These are phyloP conservation scores for Collybia sp. DNA, from an alignment of 768 basidiomycete genomes.

Conservation along the genomic window DNA sequence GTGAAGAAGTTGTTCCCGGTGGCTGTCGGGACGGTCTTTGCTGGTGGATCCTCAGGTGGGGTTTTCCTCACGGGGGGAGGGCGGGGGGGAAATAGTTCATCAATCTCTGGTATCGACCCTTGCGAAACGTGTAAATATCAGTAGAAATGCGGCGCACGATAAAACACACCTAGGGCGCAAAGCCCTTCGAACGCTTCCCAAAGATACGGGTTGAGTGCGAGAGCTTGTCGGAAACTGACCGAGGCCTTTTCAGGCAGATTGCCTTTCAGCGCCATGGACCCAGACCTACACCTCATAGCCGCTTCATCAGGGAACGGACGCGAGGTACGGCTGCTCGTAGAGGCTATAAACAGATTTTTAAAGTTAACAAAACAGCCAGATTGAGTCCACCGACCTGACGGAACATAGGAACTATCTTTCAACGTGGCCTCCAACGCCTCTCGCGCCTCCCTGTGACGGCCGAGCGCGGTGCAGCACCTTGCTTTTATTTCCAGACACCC, in stretches of 20 bases:
- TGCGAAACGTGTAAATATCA: slow-evolving; percentile 11
- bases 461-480: slow-evolving; percentile 66
- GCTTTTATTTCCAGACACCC: slow-evolving; percentile 81
- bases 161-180: slow-evolving; percentile 66
- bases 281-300: slow-evolving; percentile 71
- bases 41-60: slow-evolving; percentile 46
- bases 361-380: slow-evolving; percentile 4
- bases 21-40: slow-evolving; percentile 44
- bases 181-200: slow-evolving; percentile 94
- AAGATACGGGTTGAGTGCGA: slow-evolving; percentile 70
- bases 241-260: slow-evolving; percentile 75
- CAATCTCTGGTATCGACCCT: slow-evolving; percentile 72
- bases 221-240: slow-evolving; percentile 63
- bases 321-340: slow-evolving; percentile 48
- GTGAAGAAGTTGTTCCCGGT: slow-evolving; percentile 76
- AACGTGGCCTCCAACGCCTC: slow-evolving; percentile 65
- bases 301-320: slow-evolving; percentile 68
- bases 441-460: slow-evolving; percentile 73
- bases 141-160: slow-evolving; percentile 5
- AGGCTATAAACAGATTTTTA: slow-evolving; percentile 33
- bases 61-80: slow-evolving; percentile 49
- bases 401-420: slow-evolving; percentile 44
- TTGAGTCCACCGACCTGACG: slow-evolving; percentile 46
- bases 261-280: slow-evolving; percentile 71
- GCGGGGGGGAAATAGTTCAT: slow-evolving; percentile 67